Evolutionary conservation across 2,329 filamentous ascomycete genomes (phyloP).

Genomic region (Triangularia verruculosa): DNA sequence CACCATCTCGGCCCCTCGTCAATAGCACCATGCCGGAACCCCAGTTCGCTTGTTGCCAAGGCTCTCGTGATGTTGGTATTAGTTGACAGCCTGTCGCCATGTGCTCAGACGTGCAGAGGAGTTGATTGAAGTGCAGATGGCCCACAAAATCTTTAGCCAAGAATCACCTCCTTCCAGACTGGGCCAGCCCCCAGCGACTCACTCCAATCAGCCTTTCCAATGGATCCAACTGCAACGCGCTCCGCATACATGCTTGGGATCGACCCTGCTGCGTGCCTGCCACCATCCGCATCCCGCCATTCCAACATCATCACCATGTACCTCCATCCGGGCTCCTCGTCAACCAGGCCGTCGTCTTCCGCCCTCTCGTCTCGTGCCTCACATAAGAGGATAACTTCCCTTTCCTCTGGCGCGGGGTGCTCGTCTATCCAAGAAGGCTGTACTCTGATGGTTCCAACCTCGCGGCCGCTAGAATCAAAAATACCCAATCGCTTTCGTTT

Average conservation of each 20-base stretch:
- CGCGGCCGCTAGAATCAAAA: too few relatives aligned
- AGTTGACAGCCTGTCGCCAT: background rate
- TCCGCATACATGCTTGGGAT: background rate
- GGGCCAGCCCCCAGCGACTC: background rate
- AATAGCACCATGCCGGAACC: background rate
- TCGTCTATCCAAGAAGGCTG: too few relatives aligned
- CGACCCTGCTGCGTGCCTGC: background rate
- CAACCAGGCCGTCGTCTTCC: background rate
- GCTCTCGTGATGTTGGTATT: background rate
- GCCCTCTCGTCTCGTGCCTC: too few relatives aligned
- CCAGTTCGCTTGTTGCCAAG: background rate
- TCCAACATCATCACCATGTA: background rate
- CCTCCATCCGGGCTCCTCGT: background rate
- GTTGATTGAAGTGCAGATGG: background rate
- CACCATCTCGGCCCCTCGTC: background rate
- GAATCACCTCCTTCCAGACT: background rate
- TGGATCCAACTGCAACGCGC: background rate
- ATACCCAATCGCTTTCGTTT: too few relatives aligned
- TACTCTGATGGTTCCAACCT: too few relatives aligned
- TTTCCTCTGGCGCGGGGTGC: background rate
- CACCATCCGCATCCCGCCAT: background rate
- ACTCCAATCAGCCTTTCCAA: background rate
- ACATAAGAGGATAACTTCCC: background rate
- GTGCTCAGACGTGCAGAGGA: background rate
- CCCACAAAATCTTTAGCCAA: background rate